These are phyloP conservation scores for Chalciporus sphaerocephalus DNA, from an alignment of 768 basidiomycete species.

Conservation along the genomic window DNA sequence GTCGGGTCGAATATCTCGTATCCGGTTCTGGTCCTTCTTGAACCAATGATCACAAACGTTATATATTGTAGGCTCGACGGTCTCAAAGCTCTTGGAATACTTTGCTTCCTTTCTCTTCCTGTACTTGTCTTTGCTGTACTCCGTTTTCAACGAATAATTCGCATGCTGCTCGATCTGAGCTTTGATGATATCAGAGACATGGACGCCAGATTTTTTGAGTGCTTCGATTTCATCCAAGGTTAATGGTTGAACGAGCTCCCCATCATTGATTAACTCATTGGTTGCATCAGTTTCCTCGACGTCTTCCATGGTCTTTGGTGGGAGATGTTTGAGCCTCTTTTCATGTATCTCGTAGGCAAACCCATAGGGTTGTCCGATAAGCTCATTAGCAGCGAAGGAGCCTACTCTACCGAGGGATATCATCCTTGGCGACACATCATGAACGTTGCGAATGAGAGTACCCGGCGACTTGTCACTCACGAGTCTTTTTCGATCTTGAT, in stretches of 20 bases:
- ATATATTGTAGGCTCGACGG: conserved; percentile 80
- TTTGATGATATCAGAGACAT: conserved; percentile 88
- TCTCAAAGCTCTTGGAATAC: conserved; percentile 86
- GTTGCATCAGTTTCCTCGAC: conserved; percentile 96
- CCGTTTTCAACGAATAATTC: conserved; percentile 90
- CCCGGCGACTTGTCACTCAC: conserved; percentile 42
- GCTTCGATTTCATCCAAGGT: conserved; percentile 79
- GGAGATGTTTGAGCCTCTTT: conserved; percentile 60
- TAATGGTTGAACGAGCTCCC: conserved; percentile 76
- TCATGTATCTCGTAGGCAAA: conserved; percentile 81
- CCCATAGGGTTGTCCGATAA: conserved; percentile 82
- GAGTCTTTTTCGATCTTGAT: conserved; percentile 67
- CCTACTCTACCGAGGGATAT: conserved; percentile 83
- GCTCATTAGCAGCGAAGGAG: conserved; percentile 69
- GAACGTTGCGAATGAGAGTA: neutral
- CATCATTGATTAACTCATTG: conserved; percentile 92
- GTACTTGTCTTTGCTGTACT: conserved; percentile 99
- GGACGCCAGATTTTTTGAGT: conserved; percentile 76
- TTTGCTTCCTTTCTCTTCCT: conserved; percentile 95
- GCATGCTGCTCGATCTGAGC: conserved; percentile 91
- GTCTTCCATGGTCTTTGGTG: conserved; percentile 67
- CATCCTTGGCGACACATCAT: conserved; percentile 40
- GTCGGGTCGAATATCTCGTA: conserved; percentile 83
- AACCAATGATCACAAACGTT: conserved; percentile 91
- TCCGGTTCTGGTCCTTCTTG: conserved; percentile 72